Evolutionary conservation across 192 early-diverging fungal genomes (phyloP).

Genomic region (Podila epigama): DNA sequence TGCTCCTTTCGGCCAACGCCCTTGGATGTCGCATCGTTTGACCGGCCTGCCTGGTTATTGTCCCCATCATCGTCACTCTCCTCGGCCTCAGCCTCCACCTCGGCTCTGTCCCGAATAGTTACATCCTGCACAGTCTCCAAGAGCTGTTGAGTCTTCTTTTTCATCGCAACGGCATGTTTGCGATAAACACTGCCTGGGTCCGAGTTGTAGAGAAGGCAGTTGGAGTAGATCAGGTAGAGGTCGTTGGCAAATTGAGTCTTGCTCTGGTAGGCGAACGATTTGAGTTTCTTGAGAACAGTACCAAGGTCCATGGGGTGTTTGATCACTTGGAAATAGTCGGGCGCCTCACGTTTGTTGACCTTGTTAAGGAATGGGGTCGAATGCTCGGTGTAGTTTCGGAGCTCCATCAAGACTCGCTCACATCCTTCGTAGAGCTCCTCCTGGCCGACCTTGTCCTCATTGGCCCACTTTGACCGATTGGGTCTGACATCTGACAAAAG

Average conservation of each 20-base stretch:
- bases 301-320: constrained; percentile 95
- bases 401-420: constrained; percentile 82
- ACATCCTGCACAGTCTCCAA: constrained; percentile 88
- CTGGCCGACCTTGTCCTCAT: constrained; percentile 85
- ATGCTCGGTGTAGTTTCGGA: constrained; percentile 83
- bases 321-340: constrained; percentile 91
- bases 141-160: constrained; percentile 74
- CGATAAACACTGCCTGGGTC: constrained; percentile 84
- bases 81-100: constrained; percentile 63
- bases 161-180: constrained; percentile 83
- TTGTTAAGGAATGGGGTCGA: constrained; percentile 85
- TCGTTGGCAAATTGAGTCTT: constrained; percentile 91
- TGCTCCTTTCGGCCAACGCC: constrained; percentile 37
- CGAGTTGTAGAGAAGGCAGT: constrained; percentile 93
- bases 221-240: constrained; percentile 88
- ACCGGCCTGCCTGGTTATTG: constrained; percentile 41
- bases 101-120: constrained; percentile 66
- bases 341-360: constrained; percentile 89
- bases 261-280: constrained; percentile 79
- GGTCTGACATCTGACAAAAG: constrained; percentile 81
- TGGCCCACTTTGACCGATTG: constrained; percentile 89
- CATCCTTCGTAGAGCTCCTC: constrained; percentile 91
- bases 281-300: constrained; percentile 89
- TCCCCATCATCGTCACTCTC: constrained; percentile 62
- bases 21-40: constrained; percentile 51